phyloP scores from a whole-genome alignment of 345 rosid genomes.

The Raphanus sativus region DNA sequence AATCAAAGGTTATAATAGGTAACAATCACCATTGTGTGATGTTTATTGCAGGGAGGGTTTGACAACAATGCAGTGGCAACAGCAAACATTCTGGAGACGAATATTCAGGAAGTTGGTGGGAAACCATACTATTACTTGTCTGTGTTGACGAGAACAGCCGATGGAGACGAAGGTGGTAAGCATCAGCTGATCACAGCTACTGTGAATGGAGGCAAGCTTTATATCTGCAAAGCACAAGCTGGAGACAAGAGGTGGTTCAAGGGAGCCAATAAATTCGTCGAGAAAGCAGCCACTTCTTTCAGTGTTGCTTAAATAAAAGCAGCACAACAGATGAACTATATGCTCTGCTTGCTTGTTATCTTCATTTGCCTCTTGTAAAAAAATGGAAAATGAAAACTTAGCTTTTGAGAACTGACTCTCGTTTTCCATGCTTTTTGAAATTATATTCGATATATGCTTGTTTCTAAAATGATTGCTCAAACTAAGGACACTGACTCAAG shows the following conservation, averaged over 20 bases:
- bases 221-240: slow-evolving; percentile 96
- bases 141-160: slow-evolving; percentile 90
- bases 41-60: slow-evolving; percentile 74
- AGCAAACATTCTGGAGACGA: slow-evolving; percentile 75
- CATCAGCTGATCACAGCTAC: slow-evolving; percentile 80
- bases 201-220: slow-evolving; percentile 80
- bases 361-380: slow-evolving; percentile 37
- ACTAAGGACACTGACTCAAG: neutral
- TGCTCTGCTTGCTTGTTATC: slow-evolving; percentile 20
- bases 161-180: slow-evolving; percentile 97
- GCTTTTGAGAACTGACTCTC: slow-evolving; percentile 30
- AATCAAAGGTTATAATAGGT: neutral
- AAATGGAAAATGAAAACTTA: slow-evolving; percentile 29
- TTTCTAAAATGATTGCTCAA: neutral
- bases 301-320: slow-evolving; percentile 63
- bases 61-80: slow-evolving; percentile 69
- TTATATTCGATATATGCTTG: slow-evolving; percentile 1
- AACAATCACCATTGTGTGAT: neutral
- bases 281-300: slow-evolving; percentile 73
- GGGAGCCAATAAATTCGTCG: slow-evolving; percentile 83
- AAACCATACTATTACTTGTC: slow-evolving; percentile 65
- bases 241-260: slow-evolving; percentile 99
- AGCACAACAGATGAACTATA: slow-evolving; percentile 17
- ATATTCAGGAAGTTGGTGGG: slow-evolving; percentile 48
- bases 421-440: neutral